A percentile compares a stretch with the other conserved stretches of the same genome.
Evolutionary conservation across 768 basidiomycete genomes (phyloP).

Genomic region (Hemileccinum rubropunctum): DNA sequence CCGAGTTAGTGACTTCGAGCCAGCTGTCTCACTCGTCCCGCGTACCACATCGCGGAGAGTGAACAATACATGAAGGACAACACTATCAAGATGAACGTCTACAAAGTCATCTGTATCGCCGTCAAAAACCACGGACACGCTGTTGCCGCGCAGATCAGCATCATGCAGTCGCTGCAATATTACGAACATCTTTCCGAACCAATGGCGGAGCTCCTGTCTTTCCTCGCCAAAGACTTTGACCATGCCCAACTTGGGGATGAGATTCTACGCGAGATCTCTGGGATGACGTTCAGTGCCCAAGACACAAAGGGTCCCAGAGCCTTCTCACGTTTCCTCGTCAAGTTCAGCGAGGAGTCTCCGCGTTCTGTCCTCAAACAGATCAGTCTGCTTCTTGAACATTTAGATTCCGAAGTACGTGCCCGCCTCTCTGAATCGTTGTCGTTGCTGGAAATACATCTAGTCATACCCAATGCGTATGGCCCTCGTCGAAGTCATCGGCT

Average conservation of each 20-base stretch:
- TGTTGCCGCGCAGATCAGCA: conserved; percentile 80
- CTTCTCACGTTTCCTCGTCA: conserved; percentile 81
- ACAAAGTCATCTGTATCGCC: conserved; percentile 86
- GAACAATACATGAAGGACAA: conserved; percentile 85
- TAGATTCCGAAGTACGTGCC: conserved; percentile 84
- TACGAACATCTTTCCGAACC: conserved; percentile 93
- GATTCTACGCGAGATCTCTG: conserved; percentile 82
- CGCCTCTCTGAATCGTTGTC: background rate
- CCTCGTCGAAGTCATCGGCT: conserved; percentile 85
- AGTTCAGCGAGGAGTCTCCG: conserved; percentile 76
- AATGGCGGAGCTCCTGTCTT: conserved; percentile 85
- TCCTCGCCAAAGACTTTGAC: conserved; percentile 84
- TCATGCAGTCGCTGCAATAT: conserved; percentile 91
- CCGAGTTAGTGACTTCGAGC: conserved; percentile 1
- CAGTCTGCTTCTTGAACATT: conserved; percentile 74
- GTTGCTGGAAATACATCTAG: conserved; percentile 37
- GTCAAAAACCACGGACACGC: conserved; percentile 89
- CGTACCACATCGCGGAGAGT: conserved; percentile 81
- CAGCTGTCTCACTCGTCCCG: conserved; percentile 86
- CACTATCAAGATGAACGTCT: conserved; percentile 70
- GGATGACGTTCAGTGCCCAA: conserved; percentile 70
- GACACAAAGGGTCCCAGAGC: conserved; percentile 87
- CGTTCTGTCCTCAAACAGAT: conserved; percentile 87
- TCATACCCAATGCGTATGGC: conserved; percentile 97
- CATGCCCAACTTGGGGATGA: conserved; percentile 89